phyloP scores from a whole-genome alignment of 495 filamentous ascomycete genomes.

The Aspergillus funiculosus region DNA sequence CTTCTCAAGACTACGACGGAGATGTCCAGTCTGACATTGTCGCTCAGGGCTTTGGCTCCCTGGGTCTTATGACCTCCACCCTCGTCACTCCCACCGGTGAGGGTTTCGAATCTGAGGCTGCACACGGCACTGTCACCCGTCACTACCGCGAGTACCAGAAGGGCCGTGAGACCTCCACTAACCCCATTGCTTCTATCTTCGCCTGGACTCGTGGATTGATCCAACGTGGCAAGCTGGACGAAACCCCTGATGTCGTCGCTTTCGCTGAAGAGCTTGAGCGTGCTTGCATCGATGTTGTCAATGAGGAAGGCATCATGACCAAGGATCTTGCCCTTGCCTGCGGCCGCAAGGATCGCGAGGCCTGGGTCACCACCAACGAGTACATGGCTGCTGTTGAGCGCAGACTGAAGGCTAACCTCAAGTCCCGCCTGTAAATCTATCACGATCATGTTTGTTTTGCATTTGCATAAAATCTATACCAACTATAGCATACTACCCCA shows the following conservation, averaged over 20 bases:
- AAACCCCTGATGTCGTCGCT: conserved; percentile 76
- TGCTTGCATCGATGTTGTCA: conserved; percentile 91
- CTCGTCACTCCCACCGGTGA: conserved; percentile 92
- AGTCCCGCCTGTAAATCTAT: conserved; percentile 37
- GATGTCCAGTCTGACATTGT: conserved; percentile 98
- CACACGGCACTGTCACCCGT: conserved; percentile 95
- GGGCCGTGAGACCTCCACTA: conserved; percentile 92
- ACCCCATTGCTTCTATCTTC: conserved; percentile 98
- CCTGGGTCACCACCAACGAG: conserved; percentile 83
- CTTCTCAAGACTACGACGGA: conserved; percentile 80
- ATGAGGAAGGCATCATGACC: conserved; percentile 94
- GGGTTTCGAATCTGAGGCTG: conserved; percentile 95
- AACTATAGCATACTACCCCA: conserved; percentile 13
- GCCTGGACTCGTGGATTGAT: conserved; percentile 96
- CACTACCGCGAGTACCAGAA: conserved; percentile 99
- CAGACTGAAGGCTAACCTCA: conserved; percentile 63
- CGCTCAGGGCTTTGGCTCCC: conserved; percentile 95
- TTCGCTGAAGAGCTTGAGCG: conserved; percentile 90
- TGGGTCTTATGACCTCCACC: conserved; percentile 96
- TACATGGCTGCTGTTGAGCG: conserved; percentile 87
- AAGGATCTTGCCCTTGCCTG: conserved; percentile 93
- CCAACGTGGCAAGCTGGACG: conserved; percentile 85
- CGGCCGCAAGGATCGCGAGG: conserved; percentile 71
- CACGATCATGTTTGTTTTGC: conserved; percentile 13
- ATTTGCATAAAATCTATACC: conserved; percentile 14